These are phyloP conservation scores for Geopyxis carbonaria DNA, from an alignment of 495 filamentous ascomycete species.

Conservation along the genomic window DNA sequence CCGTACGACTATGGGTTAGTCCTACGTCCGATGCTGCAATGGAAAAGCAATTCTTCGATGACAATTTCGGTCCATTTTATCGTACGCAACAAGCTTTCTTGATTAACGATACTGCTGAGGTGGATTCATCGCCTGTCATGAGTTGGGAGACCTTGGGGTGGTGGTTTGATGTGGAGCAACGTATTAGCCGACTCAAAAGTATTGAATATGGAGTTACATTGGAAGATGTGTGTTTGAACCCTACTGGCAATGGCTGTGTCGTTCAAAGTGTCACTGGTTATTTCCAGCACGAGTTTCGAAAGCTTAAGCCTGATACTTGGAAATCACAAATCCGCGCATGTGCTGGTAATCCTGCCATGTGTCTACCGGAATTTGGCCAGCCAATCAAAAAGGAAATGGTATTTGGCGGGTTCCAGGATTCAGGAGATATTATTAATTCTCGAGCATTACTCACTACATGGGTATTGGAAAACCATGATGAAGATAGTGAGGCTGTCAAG, in stretches of 20 bases:
- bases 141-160: slow-evolving; percentile 74
- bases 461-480: slow-evolving; percentile 81
- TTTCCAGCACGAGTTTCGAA: slow-evolving; percentile 49
- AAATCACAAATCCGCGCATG: slow-evolving; percentile 49
- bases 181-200: slow-evolving; percentile 52
- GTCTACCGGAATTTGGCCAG: slow-evolving; percentile 72
- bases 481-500: slow-evolving; percentile 48
- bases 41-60: slow-evolving; percentile 88
- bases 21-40: slow-evolving; percentile 76
- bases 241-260: slow-evolving; percentile 75
- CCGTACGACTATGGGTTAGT: slow-evolving; percentile 86
- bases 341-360: slow-evolving; percentile 57
- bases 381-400: slow-evolving; percentile 73
- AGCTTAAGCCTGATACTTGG: slow-evolving; percentile 51
- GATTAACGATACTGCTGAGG: slow-evolving; percentile 60
- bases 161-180: slow-evolving; percentile 85
- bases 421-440: slow-evolving; percentile 51
- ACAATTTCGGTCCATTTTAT: slow-evolving; percentile 91
- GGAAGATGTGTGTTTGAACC: slow-evolving; percentile 84
- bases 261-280: slow-evolving; percentile 81
- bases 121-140: slow-evolving; percentile 54
- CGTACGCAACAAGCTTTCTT: slow-evolving; percentile 85
- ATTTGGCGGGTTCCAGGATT: slow-evolving; percentile 58
- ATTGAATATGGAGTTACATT: slow-evolving; percentile 43
- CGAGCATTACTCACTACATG: slow-evolving; percentile 75